A percentile compares a stretch with the other conserved stretches of the same genome.
Conservation (phyloP, 2,329 filamentous ascomycete genomes). For the Calonectria hongkongensis region DNA sequence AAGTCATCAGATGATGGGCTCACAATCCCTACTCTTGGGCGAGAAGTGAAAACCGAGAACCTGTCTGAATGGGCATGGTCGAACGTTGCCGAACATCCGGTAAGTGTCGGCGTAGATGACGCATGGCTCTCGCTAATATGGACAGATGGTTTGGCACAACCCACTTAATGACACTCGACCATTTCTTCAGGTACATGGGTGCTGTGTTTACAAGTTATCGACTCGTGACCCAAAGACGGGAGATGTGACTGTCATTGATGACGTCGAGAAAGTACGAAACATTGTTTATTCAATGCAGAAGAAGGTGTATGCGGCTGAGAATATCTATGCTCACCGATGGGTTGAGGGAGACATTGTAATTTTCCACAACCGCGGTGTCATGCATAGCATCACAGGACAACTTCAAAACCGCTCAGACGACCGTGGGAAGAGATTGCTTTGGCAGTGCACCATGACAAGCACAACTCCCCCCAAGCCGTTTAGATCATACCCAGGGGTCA, state of each 20-base stretch:
- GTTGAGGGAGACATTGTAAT: conserved; percentile 56
- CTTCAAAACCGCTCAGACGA: conserved; percentile 43
- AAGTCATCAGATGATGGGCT: conserved; percentile 29
- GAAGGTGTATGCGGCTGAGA: conserved; percentile 51
- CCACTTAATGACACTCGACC: conserved; percentile 18
- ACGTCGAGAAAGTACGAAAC: conserved; percentile 41
- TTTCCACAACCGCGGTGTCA: conserved; percentile 58
- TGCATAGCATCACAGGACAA: conserved; percentile 57
- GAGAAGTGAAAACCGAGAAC: conserved; percentile 16
- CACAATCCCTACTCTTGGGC: conserved; percentile 21
- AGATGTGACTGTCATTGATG: conserved; percentile 21
- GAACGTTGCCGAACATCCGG: conserved; percentile 32
- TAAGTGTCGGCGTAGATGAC: not conserved
- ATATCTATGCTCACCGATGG: conserved; percentile 58
- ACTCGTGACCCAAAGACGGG: conserved; percentile 29
- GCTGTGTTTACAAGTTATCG: conserved; percentile 31
- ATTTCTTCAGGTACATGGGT: conserved; percentile 34
- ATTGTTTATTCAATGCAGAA: conserved; percentile 55
- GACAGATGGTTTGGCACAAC: conserved; percentile 33
- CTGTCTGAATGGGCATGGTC: conserved; percentile 33
- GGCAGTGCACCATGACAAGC: conserved; percentile 56
- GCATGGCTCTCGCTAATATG: not conserved
- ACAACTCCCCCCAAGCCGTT: conserved; percentile 22
- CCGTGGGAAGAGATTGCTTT: conserved; percentile 53
- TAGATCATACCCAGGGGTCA: conserved; percentile 21